Evolutionary conservation across 1,139 yeast species (phyloP).

Genomic region (Pichia sp.): DNA sequence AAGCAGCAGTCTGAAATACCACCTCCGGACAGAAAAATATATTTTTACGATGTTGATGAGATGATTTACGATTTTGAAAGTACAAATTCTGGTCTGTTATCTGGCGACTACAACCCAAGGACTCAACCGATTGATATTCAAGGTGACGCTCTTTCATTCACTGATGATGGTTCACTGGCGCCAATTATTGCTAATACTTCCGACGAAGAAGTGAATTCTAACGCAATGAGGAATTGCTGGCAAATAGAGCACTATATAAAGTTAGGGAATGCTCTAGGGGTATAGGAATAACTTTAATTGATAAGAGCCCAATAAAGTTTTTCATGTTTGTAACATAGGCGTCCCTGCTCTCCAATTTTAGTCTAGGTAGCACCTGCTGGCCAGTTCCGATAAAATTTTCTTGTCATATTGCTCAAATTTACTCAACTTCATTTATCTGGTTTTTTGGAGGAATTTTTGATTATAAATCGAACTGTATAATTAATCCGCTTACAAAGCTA

Average conservation of each 20-base stretch:
- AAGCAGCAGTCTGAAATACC: no score
- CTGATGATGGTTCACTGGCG: neutral
- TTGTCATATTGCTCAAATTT: no score
- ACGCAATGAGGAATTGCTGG: constrained; percentile 5
- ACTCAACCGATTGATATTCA: neutral
- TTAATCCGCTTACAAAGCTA: no score
- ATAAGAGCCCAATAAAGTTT: no score
- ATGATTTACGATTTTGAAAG: constrained; percentile 4
- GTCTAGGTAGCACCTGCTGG: no score
- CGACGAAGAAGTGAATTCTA: neutral
- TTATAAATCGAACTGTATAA: no score
- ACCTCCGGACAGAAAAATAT: neutral
- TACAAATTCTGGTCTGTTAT: constrained; percentile 8
- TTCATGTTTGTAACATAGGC: no score
- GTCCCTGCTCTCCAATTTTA: no score
- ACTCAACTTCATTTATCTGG: no score
- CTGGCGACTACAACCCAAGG: constrained; percentile 6
- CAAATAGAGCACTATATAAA: constrained; percentile 2
- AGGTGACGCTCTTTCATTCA: neutral
- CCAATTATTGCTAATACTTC: neutral
- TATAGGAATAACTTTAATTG: no score
- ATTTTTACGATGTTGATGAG: neutral
- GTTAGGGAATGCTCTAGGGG: neutral
- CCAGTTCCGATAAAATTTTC: no score
- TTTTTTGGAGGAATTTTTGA: no score